A percentile compares a stretch with the other conserved stretches of the same genome.
These are phyloP conservation scores for Hygrophorus pudorinus DNA, from an alignment of 768 basidiomycete species.

Conservation along the genomic window DNA sequence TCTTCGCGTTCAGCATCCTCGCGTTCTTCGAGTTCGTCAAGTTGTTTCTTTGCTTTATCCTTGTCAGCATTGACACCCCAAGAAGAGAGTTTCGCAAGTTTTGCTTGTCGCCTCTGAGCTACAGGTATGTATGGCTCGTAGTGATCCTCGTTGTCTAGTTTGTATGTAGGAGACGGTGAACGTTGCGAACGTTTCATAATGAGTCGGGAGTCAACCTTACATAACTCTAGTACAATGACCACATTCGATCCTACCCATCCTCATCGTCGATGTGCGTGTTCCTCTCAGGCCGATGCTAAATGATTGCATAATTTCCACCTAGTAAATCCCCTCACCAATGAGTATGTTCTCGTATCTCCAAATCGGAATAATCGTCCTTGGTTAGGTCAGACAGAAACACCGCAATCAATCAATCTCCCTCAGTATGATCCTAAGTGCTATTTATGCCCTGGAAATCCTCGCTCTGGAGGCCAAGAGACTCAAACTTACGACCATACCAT, in stretches of 20 bases:
- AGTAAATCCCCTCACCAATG: slow-evolving; percentile 77
- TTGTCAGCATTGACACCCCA: slow-evolving; percentile 47
- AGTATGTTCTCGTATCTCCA: slow-evolving; percentile 76
- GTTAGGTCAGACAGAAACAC: slow-evolving; percentile 76
- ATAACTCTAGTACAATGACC: slow-evolving; percentile 13
- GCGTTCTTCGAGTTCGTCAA: slow-evolving; percentile 59
- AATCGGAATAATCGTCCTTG: slow-evolving; percentile 89
- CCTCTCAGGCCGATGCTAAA: slow-evolving; percentile 3
- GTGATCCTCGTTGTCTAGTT: slow-evolving; percentile 54
- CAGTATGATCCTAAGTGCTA: slow-evolving; percentile 68
- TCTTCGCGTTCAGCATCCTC: slow-evolving; percentile 76
- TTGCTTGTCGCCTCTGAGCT: slow-evolving; percentile 72
- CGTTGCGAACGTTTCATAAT: slow-evolving; percentile 46
- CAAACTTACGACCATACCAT: slow-evolving; percentile 57
- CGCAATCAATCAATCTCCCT: slow-evolving; percentile 42
- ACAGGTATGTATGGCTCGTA: slow-evolving; percentile 88
- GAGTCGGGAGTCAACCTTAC: slow-evolving; percentile 22
- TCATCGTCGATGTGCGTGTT: slow-evolving; percentile 55
- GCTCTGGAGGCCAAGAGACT: slow-evolving; percentile 64
- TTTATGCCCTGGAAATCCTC: slow-evolving; percentile 78
- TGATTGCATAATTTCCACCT: slow-evolving; percentile 5
- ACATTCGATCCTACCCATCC: slow-evolving; percentile 57
- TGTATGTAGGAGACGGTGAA: slow-evolving; percentile 51
- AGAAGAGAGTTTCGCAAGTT: slow-evolving; percentile 65
- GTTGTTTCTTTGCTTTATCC: slow-evolving; percentile 33